Percentiles rank a stretch among this genome's conserved stretches.
phyloP scores from a whole-genome alignment of 192 early-diverging fungal species.

The Podila horticola region DNA sequence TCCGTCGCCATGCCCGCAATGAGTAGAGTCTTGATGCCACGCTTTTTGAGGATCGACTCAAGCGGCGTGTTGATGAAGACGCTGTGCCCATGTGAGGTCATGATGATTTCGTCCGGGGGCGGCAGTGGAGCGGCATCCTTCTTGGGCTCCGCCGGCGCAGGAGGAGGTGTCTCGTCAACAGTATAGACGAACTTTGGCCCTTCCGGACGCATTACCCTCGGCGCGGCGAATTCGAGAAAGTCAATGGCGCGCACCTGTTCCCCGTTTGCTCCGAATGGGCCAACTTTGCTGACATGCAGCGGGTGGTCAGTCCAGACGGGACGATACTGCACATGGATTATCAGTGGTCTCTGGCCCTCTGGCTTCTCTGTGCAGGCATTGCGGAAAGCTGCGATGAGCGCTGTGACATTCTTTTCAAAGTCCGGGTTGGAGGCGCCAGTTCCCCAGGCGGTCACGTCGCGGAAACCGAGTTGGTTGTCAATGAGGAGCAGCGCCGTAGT shows the following conservation, averaged over 20 bases:
- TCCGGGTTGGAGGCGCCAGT: constrained; percentile 22
- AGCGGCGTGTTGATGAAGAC: constrained; percentile 30
- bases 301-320: constrained; percentile 27
- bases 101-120: constrained; percentile 22
- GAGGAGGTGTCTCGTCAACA: constrained; percentile 29
- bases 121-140: constrained; percentile 14
- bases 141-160: constrained; percentile 16
- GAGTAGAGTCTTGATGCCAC: constrained; percentile 25
- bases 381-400: constrained; percentile 29
- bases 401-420: constrained; percentile 20
- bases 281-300: constrained; percentile 29
- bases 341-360: constrained; percentile 24
- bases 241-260: constrained; percentile 25
- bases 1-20: constrained; percentile 27
- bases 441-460: constrained; percentile 19
- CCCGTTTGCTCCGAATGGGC: constrained; percentile 21
- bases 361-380: constrained; percentile 18
- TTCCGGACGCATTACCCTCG: constrained; percentile 25
- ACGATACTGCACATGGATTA: constrained; percentile 30
- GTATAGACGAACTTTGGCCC: constrained; percentile 27
- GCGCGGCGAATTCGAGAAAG: constrained; percentile 21
- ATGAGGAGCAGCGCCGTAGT: constrained; percentile 27
- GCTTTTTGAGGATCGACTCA: constrained; percentile 27
- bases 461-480: constrained; percentile 26
- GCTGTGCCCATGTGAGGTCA: constrained; percentile 26